phyloP scores from a whole-genome alignment of 1,139 yeast genomes.

The Yamadazyma sp. region DNA sequence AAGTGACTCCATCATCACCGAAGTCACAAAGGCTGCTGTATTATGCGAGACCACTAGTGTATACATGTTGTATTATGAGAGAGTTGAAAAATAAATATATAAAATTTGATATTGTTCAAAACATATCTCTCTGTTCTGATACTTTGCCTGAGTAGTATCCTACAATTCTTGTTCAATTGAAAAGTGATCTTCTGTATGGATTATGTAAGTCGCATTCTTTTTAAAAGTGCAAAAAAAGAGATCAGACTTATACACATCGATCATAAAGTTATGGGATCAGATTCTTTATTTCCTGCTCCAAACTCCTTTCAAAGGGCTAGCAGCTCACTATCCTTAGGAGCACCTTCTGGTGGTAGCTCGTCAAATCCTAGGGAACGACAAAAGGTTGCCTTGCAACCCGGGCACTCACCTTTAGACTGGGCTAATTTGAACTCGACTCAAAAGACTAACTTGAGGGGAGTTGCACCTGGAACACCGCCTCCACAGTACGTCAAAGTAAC shows the following conservation, averaged over 20 bases:
- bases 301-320: conserved; percentile 42
- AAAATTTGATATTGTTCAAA: too few relatives aligned
- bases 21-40: conserved; percentile 60
- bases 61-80: conserved; percentile 81
- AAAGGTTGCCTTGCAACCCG: conserved; percentile 70
- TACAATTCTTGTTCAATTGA: too few relatives aligned
- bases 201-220: too few relatives aligned
- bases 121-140: too few relatives aligned
- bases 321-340: background rate
- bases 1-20: conserved; percentile 71
- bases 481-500: conserved; percentile 53
- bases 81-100: conserved; percentile 30
- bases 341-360: background rate
- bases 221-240: background rate
- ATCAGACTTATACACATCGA: background rate
- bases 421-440: conserved; percentile 44
- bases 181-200: too few relatives aligned
- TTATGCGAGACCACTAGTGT: conserved; percentile 71
- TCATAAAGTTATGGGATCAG: conserved; percentile 3
- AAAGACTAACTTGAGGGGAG: conserved; percentile 36
- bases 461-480: conserved; percentile 40
- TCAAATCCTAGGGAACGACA: conserved; percentile 13
- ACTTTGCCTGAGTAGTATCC: too few relatives aligned
- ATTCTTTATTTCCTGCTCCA: conserved; percentile 34
- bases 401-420: conserved; percentile 89